Base-by-base conservation (phyloP, 352 stramenopile genomes). In the Elongisporangium prolatum region DNA sequence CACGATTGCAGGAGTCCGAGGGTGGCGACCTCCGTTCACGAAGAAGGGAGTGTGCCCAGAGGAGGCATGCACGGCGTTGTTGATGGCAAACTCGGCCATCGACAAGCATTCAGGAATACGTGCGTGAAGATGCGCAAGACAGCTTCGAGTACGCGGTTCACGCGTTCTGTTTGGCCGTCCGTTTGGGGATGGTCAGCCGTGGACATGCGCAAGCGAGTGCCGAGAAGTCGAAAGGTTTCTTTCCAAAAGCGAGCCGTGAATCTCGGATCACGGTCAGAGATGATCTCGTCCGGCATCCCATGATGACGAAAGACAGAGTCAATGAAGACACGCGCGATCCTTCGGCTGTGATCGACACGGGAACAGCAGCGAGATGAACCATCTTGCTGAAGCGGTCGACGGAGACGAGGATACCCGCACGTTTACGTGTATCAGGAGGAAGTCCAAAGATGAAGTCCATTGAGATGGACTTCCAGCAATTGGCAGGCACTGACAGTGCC, bases 361-460 rank as follows among this genome's bases (percentile, higher is more conserved):
- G 0, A 0, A 68, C 64, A 0, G 61, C 17, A 21, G 54, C 50
- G 22, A 73, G 57, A 22, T 75, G 59, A 0, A 65, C 11, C 60
- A 67, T 73, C 59, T 72, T 76, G 28, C 60, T 75, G 47, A 75
- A 61, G 5, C 58, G 57, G 6, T 75, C 64, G 4, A 81, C 61
- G 11, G 69, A 61, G 5, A 72, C 65, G 0, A 74, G 9, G 17
- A 76, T 59, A 0, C 63, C 58, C 0, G 60, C 67, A 18, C 34
- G 22, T 9, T 56, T 56, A 0, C 40, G 17, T 0, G 4, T 17
- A 25, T 72, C 65, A 18, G 50, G 9, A 10, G 57, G 60, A 5
- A 69, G 57, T 0, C 54, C 50, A 20, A n/a, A 72, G 57, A 68
- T 34, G 22, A 64, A 68, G 50, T 68, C 34, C 61, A 68, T 64